Base-by-base conservation (phyloP, 1,284 basidiomycete genomes). In the Flammula alnicola region DNA sequence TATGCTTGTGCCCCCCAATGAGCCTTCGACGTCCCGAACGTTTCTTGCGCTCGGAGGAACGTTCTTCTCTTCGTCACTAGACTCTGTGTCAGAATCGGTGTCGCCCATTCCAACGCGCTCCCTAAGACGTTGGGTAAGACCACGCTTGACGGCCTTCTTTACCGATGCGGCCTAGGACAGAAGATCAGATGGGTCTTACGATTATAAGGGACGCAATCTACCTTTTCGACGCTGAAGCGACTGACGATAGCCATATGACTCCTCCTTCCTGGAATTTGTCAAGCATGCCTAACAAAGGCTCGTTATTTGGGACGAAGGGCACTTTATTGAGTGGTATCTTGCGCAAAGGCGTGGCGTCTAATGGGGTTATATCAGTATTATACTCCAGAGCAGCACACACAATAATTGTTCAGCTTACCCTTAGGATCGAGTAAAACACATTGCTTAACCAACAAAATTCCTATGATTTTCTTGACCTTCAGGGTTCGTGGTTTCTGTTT, bases 181-280 rank as follows among this genome's bases (percentile, higher is more conserved):
- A 23, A 52, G 39, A 22, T 23, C 3, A 27, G 23, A 46, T 37
- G 14, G 14, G 31, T 11, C 8, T 1, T 5, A 33, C 14, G 5
- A 29, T 19, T 20, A 10, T 20, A 17, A n/a, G 14, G n/a, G n/a
- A n/a, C 5, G 51, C 52, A 2, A 55, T 65, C 33, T 57, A 76
- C 80, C 58, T 81, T 78, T 54, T 79, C 74, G 25, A 76, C 71
- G 40, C 81, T 83, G 60, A 79, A 76, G 38, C 87, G 81, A 49
- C 83, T 84, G 54, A 96, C 92, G 56, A 95, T 88, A 23, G 94
- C 94, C 80, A 96, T 93, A 65, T 96, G 93, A 33, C 88, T 91
- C 31, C 91, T 8, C 93, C 93, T 63, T 95, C 92, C 66, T 95
- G 93, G 69, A 96, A 96, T 53, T 80, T 88, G 66, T 95, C 93